phyloP scores from a whole-genome alignment of 2,329 filamentous ascomycete genomes.

The Ophiostoma australiae region DNA sequence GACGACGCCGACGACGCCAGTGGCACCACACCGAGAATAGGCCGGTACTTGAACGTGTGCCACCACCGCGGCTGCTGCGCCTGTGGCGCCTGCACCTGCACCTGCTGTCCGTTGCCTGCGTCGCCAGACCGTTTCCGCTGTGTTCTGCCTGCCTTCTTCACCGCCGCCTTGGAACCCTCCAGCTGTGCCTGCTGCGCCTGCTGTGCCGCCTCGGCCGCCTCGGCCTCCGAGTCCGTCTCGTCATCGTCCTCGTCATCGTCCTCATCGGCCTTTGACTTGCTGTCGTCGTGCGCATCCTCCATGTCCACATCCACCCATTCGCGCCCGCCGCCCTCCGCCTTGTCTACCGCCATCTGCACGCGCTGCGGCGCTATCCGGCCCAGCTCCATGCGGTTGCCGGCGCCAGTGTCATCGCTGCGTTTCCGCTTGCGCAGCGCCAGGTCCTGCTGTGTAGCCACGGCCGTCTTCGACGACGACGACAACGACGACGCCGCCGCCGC shows the following conservation, averaged over 20 bases:
- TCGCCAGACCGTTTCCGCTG: slow-evolving; percentile 7
- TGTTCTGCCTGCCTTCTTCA: neutral
- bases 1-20: slow-evolving; percentile 30
- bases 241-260: slow-evolving; percentile 29
- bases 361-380: slow-evolving; percentile 37
- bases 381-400: slow-evolving; percentile 50
- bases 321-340: slow-evolving; percentile 34
- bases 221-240: slow-evolving; percentile 29
- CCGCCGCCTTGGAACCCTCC: neutral
- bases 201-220: neutral
- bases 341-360: slow-evolving; percentile 36
- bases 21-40: slow-evolving; percentile 71
- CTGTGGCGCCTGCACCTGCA: slow-evolving; percentile 2
- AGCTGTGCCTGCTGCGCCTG: slow-evolving; percentile 14
- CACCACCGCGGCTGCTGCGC: slow-evolving; percentile 49
- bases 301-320: slow-evolving; percentile 37
- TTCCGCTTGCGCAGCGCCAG: slow-evolving; percentile 47
- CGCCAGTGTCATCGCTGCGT: slow-evolving; percentile 47
- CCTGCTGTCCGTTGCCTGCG: slow-evolving; percentile 12
- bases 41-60: slow-evolving; percentile 88
- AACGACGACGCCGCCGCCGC: no score
- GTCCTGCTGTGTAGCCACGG: slow-evolving; percentile 4
- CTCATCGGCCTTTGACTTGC: slow-evolving; percentile 33
- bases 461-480: neutral
- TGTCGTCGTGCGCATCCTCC: slow-evolving; percentile 38